A percentile compares a stretch with the other conserved stretches of the same genome.
These are phyloP conservation scores for Monosporascus ibericus DNA, from an alignment of 2,329 filamentous ascomycete genomes.

Conservation along the genomic window DNA sequence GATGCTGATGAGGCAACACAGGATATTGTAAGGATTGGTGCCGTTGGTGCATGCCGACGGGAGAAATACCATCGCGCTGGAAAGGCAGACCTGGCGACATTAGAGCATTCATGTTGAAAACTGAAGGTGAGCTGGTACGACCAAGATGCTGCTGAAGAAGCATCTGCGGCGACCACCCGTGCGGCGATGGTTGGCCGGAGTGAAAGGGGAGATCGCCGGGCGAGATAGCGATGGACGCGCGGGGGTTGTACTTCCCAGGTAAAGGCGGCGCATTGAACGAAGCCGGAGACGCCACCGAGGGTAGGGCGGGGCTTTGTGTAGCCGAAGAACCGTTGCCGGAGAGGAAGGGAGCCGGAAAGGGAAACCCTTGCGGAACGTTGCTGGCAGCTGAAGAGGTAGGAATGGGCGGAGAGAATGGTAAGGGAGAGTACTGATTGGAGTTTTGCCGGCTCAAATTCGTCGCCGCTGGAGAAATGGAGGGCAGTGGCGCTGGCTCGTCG, in stretches of 20 bases:
- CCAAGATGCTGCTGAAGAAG: slow-evolving; percentile 45
- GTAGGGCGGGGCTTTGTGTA: slow-evolving; percentile 56
- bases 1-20: slow-evolving; percentile 49
- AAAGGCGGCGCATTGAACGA: slow-evolving; percentile 54
- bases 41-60: slow-evolving; percentile 45
- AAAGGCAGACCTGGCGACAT: slow-evolving; percentile 62
- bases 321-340: slow-evolving; percentile 53
- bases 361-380: slow-evolving; percentile 50
- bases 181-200: slow-evolving; percentile 54
- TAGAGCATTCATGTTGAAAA: slow-evolving; percentile 47
- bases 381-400: slow-evolving; percentile 74
- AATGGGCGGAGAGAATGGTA: slow-evolving; percentile 79
- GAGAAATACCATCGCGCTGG: slow-evolving; percentile 43
- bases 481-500: slow-evolving; percentile 57
- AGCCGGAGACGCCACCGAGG: slow-evolving; percentile 65
- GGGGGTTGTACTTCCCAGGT: slow-evolving; percentile 58
- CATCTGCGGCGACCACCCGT: slow-evolving; percentile 53
- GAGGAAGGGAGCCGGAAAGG: slow-evolving; percentile 54
- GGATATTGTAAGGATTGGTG: slow-evolving; percentile 56
- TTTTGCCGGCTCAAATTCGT: slow-evolving; percentile 59
- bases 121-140: slow-evolving; percentile 59
- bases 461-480: slow-evolving; percentile 61
- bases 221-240: slow-evolving; percentile 66
- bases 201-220: slow-evolving; percentile 61
- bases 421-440: slow-evolving; percentile 67